Evolutionary conservation across 2,329 filamentous ascomycete species (phyloP).

Genomic region (Paraconiothyrium sp.): DNA sequence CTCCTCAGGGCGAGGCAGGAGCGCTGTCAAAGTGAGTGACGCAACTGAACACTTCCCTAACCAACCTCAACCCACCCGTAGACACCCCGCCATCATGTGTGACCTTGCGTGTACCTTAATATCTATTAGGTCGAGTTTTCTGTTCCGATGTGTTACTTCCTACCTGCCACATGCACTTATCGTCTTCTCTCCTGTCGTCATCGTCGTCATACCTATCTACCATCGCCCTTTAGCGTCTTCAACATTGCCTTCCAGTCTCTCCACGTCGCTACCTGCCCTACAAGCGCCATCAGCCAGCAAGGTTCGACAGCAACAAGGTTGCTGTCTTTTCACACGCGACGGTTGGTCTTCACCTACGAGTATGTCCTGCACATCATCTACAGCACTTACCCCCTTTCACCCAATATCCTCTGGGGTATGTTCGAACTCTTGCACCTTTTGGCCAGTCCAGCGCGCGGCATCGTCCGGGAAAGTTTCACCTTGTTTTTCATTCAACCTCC

Average conservation of each 20-base stretch:
- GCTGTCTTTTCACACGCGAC: no score
- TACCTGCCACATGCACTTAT: not conserved
- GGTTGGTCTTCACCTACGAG: not conserved
- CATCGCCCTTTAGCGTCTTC: not conserved
- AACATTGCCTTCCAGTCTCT: not conserved
- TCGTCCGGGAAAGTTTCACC: not conserved
- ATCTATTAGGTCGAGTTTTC: no score
- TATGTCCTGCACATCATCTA: not conserved
- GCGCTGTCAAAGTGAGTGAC: not conserved
- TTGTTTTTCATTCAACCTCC: not conserved
- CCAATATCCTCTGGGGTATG: no score
- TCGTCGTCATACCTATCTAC: not conserved
- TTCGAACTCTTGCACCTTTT: not conserved
- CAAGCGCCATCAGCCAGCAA: not conserved
- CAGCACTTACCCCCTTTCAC: no score
- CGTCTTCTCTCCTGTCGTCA: not conserved
- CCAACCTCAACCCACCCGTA: no score
- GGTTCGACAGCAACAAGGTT: not conserved
- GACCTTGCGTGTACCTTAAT: no score
- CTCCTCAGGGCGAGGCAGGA: not conserved
- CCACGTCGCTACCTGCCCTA: not conserved
- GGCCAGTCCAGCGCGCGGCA: not conserved
- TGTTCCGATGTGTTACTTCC: no score
- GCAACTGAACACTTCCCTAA: not conserved
- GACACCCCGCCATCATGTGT: no score